A percentile compares a stretch with the other conserved stretches of the same genome.
phyloP scores from a whole-genome alignment of 257 asterid species.

The Verbena officinalis region DNA sequence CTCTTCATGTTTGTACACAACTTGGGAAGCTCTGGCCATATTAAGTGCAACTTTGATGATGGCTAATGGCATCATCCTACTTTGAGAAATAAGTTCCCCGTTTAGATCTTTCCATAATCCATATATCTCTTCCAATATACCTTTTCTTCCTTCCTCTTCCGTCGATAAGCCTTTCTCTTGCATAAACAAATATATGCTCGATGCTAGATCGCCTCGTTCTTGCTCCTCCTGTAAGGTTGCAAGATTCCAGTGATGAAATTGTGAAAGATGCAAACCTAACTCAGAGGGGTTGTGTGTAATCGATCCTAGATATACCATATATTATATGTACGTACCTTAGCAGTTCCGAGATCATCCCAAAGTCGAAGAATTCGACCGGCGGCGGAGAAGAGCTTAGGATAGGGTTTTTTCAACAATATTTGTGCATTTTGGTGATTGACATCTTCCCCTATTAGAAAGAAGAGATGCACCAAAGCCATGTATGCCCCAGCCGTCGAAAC shows the following conservation, averaged over 20 bases:
- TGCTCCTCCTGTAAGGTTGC: constrained; percentile 69
- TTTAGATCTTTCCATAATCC: constrained; percentile 63
- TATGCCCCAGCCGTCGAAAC: constrained; percentile 73
- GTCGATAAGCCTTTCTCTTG: constrained; percentile 45
- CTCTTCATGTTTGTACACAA: constrained; percentile 73
- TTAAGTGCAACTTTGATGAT: constrained; percentile 59
- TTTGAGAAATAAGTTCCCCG: constrained; percentile 41
- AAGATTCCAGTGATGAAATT: no score
- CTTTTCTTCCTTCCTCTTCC: constrained; percentile 51
- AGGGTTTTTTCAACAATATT: constrained; percentile 46
- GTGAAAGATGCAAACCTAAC: no score
- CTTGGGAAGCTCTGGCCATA: constrained; percentile 80
- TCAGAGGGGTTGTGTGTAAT: no score
- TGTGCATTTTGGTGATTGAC: constrained; percentile 43
- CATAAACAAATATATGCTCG: constrained; percentile 58
- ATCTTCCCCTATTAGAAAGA: constrained; percentile 72
- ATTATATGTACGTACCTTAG: constrained; percentile 48
- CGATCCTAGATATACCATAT: no score
- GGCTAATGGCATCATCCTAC: constrained; percentile 52
- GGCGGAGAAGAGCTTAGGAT: constrained; percentile 57
- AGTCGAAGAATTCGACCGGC: constrained; percentile 75
- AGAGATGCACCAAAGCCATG: constrained; percentile 70
- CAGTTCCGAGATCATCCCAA: constrained; percentile 74
- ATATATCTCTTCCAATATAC: constrained; percentile 43
- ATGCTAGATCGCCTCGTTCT: constrained; percentile 72